Conservation (phyloP, 768 basidiomycete genomes). For the Tricholoma flavovirens region DNA sequence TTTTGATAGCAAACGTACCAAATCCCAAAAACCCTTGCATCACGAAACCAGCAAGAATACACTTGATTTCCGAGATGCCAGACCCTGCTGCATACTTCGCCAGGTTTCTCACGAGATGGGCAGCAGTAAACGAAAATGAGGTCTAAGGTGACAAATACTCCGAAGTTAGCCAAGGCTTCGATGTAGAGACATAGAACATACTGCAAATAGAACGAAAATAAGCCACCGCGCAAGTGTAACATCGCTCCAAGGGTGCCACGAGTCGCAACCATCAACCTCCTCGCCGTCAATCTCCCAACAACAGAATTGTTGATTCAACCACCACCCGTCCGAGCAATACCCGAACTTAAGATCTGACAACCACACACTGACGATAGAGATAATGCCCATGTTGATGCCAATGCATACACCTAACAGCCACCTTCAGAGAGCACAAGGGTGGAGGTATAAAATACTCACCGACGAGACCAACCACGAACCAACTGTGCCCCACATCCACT, state of each 20-base stretch:
- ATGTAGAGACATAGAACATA: conserved; percentile 35
- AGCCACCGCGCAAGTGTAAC: conserved; percentile 69
- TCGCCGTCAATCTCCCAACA: conserved; percentile 93
- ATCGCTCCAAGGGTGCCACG: conserved; percentile 89
- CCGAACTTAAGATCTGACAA: conserved; percentile 97
- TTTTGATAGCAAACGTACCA: conserved; percentile 90
- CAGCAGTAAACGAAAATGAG: conserved; percentile 78
- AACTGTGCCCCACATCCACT: conserved; percentile 74
- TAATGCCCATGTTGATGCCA: conserved; percentile 89
- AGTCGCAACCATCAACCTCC: conserved; percentile 75
- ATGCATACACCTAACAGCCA: conserved; percentile 68
- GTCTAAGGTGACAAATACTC: conserved; percentile 43
- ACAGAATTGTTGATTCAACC: conserved; percentile 97
- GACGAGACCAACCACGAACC: conserved; percentile 87
- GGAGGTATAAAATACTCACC: conserved; percentile 47
- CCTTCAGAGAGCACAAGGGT: neutral
- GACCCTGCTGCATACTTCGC: conserved; percentile 97
- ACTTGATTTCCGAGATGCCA: conserved; percentile 98
- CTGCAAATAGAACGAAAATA: conserved; percentile 85
- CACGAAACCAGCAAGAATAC: conserved; percentile 92
- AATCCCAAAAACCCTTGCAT: conserved; percentile 94
- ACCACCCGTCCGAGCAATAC: conserved; percentile 96
- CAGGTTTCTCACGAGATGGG: conserved; percentile 81
- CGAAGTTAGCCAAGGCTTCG: neutral
- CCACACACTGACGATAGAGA: conserved; percentile 96